Conservation (phyloP, 2,329 filamentous ascomycete genomes). For the Hypoxylon sp. region DNA sequence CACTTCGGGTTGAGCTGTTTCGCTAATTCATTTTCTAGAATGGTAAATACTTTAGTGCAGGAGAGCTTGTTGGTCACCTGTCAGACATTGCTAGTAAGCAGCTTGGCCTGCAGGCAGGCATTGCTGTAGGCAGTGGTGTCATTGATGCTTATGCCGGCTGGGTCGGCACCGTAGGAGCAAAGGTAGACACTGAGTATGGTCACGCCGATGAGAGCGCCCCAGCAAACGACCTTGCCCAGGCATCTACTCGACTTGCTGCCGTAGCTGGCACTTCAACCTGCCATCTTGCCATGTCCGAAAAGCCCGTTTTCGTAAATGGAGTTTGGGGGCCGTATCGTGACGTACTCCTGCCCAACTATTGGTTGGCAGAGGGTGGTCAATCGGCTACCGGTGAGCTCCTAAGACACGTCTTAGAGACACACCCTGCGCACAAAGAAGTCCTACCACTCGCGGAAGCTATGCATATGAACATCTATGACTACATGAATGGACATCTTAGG, state of each 20-base stretch:
- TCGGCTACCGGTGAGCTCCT: conserved; percentile 95
- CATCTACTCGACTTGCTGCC: conserved; percentile 91
- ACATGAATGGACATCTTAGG: conserved; percentile 87
- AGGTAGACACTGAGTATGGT: conserved; percentile 80
- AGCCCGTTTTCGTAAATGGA: conserved; percentile 92
- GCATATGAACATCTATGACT: conserved; percentile 93
- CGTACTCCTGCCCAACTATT: conserved; percentile 89
- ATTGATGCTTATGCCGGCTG: conserved; percentile 99
- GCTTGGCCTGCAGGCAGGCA: conserved; percentile 86
- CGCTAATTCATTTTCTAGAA: conserved; percentile 70
- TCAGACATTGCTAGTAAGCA: conserved; percentile 86
- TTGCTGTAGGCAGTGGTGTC: conserved; percentile 94
- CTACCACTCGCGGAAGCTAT: conserved; percentile 82
- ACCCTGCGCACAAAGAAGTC: conserved; percentile 88
- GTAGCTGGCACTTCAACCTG: conserved; percentile 98
- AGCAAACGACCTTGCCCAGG: conserved; percentile 90
- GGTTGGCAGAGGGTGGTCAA: conserved; percentile 98
- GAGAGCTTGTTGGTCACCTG: conserved; percentile 87
- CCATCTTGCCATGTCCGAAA: conserved; percentile 93
- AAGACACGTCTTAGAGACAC: conserved; percentile 94
- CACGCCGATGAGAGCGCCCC: conserved; percentile 75
- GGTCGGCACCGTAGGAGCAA: conserved; percentile 98
- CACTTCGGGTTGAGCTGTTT: conserved; percentile 40
- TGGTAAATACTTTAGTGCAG: conserved; percentile 89
- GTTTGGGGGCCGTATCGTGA: conserved; percentile 99